Evolutionary conservation across 331 rosid genomes (phyloP), one percentile per base, ranked within the genome.

Genomic region (Dryas integrifolia): DNA sequence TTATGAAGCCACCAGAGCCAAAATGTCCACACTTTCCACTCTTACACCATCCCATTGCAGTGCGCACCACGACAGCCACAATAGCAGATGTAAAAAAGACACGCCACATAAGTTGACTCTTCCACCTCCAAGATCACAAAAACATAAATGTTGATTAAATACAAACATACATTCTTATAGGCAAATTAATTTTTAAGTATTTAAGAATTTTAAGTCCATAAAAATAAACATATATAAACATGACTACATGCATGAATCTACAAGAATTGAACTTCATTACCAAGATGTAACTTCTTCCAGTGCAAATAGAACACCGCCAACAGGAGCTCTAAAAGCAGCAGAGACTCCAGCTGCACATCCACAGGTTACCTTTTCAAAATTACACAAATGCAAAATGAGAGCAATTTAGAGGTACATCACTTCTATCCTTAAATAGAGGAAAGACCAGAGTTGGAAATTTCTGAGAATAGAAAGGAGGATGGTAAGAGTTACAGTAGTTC

Each of bases 271-370:
- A 80, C 61, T 49, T 67, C 72, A 61, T 77, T 89, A 94, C 98
- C 98, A 94, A 59, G 98, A 94, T 60, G 98, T 91, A 75, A 91
- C 96, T 86, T 94, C 98, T 82, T 94, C 97, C 84, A 94, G 67
- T 55, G 97, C 97, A 88, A 94, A 94, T 83, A 91, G 84, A 38
- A 94, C 98, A 68, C 98, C 98, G 43, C 98, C 97, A 64, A 94
- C 96, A 0, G 97, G 98, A 79, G 98, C 98, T 85, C 98, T 85
- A 79, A 94, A 94, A 76, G 98, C 96, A 67, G 98, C 98, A 63
- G 97, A 96, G 57, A 94, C 96, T 78, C 98, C 97, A 70, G 98
- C 96, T 74, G 98, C 98, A 82, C 96, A 94, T 41, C 98, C 98
- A 86, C 98, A 94, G 72, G 98, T 94, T 72, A 92, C 98, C 97